A percentile compares a stretch with the other conserved stretches of the same genome.
phyloP scores from a whole-genome alignment of 2,329 filamentous ascomycete species.

The Fusarium piperis region DNA sequence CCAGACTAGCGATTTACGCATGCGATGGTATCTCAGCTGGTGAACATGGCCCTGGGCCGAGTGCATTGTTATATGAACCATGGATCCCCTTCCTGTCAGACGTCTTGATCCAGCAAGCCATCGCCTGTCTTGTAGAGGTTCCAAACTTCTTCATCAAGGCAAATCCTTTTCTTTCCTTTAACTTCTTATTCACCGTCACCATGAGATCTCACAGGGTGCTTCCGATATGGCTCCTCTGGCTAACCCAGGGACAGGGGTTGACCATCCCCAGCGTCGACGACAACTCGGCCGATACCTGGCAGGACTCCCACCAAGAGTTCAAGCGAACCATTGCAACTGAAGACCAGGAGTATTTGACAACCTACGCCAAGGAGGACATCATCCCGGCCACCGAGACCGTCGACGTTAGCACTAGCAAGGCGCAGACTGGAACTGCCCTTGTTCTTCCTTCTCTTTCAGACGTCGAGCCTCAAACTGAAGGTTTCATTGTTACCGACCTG shows the following conservation, averaged over 20 bases:
- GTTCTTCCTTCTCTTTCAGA: constrained; percentile 44
- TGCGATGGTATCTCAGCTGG: constrained; percentile 27
- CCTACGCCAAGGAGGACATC: constrained; percentile 40
- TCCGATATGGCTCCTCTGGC: constrained; percentile 42
- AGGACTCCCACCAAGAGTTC: constrained; percentile 23
- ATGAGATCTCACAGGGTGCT: constrained; percentile 37
- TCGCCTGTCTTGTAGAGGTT: constrained; percentile 15
- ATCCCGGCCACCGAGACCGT: constrained; percentile 42
- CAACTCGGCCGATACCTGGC: constrained; percentile 3
- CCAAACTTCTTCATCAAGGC: constrained; percentile 15
- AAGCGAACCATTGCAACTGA: constrained; percentile 35
- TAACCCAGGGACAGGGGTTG: constrained; percentile 38
- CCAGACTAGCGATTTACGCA: constrained; percentile 36
- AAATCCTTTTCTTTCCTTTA: neutral
- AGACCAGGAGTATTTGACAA: constrained; percentile 35
- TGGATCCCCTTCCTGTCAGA: constrained; percentile 23
- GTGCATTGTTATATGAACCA: constrained; percentile 37
- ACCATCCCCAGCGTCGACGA: constrained; percentile 24
- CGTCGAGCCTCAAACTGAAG: constrained; percentile 46
- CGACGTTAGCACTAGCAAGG: constrained; percentile 37
- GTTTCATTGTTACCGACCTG: constrained; percentile 41
- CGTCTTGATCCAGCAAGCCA: constrained; percentile 14
- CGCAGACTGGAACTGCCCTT: constrained; percentile 40
- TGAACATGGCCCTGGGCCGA: constrained; percentile 14
- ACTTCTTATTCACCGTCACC: constrained; percentile 11